These are phyloP conservation scores for Diaporthe vaccinii DNA, from an alignment of 2,329 filamentous ascomycete genomes.

Conservation along the genomic window DNA sequence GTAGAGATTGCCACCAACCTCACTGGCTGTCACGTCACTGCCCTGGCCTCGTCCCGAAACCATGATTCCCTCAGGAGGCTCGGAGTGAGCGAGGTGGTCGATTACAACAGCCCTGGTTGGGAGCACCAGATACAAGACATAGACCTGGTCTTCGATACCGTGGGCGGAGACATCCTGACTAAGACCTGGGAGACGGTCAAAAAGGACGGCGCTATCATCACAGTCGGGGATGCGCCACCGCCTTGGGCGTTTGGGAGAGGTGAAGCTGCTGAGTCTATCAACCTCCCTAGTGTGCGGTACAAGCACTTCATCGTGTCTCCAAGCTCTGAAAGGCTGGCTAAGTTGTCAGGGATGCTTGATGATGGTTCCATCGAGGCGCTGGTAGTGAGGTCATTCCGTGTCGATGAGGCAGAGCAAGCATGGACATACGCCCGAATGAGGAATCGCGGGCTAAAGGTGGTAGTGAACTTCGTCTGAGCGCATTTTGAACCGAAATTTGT, in stretches of 20 bases:
- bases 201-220: neutral
- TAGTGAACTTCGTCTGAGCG: neutral
- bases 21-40: neutral
- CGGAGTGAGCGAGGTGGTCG: neutral
- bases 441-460: neutral
- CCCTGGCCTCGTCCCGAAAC: neutral
- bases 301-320: constrained; percentile 4
- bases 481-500: too few relatives aligned
- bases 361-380: neutral
- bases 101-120: neutral
- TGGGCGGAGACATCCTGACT: neutral
- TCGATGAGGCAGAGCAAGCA: constrained; percentile 1
- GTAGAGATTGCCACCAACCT: neutral
- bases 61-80: neutral
- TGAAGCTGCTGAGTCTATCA: neutral
- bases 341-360: neutral
- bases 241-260: neutral
- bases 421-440: neutral
- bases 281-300: neutral
- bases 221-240: neutral
- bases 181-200: neutral
- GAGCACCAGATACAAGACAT: neutral
- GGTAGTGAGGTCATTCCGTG: neutral
- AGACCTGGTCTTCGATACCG: constrained; percentile 5
- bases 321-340: constrained; percentile 7